These are phyloP conservation scores for Allium sativum DNA, from an alignment of 106 monocot species.

Conservation along the genomic window DNA sequence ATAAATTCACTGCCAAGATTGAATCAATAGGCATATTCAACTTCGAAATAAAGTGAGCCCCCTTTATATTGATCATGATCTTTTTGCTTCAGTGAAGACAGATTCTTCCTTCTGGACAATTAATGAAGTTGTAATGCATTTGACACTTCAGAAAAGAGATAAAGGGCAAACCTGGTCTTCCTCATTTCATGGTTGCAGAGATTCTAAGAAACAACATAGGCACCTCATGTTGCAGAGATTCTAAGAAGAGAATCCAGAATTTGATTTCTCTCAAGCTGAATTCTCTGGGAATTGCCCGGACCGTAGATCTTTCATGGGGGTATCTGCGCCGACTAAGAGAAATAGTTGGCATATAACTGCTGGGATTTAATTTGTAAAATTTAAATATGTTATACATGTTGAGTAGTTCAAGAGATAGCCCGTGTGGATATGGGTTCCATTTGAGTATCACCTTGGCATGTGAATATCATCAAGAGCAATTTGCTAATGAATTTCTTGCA, in stretches of 20 bases:
- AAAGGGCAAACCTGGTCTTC: constrained; percentile 89
- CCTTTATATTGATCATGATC: constrained; percentile 76
- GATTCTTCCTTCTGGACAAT: constrained; percentile 96
- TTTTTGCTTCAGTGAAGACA: constrained; percentile 67
- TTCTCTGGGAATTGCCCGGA: constrained; percentile 86
- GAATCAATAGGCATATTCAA: constrained; percentile 62
- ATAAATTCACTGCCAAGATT: constrained; percentile 75
- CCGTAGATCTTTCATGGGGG: constrained; percentile 94
- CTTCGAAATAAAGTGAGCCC: constrained; percentile 80
- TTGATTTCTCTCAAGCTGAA: constrained; percentile 96
- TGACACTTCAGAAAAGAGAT: constrained; percentile 82
- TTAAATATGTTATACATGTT: no score
- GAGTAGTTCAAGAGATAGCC: no score
- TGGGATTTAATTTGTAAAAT: no score
- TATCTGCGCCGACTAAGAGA: constrained; percentile 36
- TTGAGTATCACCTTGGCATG: no score
- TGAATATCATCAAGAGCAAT: no score
- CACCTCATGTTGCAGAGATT: constrained; percentile 99
- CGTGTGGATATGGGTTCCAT: no score
- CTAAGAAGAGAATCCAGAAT: constrained; percentile 99
- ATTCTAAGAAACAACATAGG: constrained; percentile 83
- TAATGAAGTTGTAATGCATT: constrained; percentile 80
- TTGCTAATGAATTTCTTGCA: no score
- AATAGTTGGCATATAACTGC: no score
- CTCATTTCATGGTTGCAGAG: constrained; percentile 67